Conservation (phyloP, 306 rosid species). For the Albizia julibrissin region DNA sequence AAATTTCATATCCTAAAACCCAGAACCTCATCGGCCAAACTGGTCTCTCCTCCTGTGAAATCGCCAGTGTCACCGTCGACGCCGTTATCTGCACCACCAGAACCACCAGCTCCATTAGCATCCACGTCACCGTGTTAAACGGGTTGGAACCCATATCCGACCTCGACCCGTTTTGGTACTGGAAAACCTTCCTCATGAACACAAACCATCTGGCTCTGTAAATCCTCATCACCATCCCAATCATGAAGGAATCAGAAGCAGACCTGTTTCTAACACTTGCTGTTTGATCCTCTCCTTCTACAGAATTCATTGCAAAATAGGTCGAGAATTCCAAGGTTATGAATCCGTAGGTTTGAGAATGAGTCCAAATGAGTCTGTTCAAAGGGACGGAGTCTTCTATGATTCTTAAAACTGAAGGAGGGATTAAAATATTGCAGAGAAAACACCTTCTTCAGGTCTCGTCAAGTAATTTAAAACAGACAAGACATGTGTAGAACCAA, state of each 20-base stretch:
- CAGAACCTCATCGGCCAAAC: constrained; percentile 97
- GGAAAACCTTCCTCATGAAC: constrained; percentile 84
- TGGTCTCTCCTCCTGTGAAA: constrained; percentile 78
- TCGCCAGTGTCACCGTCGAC: constrained; percentile 52
- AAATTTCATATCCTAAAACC: constrained; percentile 79
- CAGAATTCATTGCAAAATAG: constrained; percentile 33
- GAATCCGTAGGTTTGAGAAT: not conserved
- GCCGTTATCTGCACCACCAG: constrained; percentile 64
- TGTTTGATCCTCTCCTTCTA: constrained; percentile 35
- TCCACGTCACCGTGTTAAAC: constrained; percentile 81
- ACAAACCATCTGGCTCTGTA: constrained; percentile 88
- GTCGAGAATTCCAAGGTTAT: not conserved
- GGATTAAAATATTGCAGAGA: not conserved
- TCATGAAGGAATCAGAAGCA: constrained; percentile 43
- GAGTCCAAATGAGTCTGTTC: constrained; percentile 28
- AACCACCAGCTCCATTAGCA: constrained; percentile 69
- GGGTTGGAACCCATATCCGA: constrained; percentile 83
- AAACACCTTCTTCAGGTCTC: not conserved
- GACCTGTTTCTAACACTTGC: constrained; percentile 39
- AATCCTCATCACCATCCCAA: constrained; percentile 66
- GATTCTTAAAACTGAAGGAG: not conserved
- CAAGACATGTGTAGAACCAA: not conserved
- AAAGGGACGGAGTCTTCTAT: constrained; percentile 38
- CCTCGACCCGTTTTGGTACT: constrained; percentile 86
- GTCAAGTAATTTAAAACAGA: not conserved